Conservation (phyloP, 2,329 filamentous ascomycete genomes). For the Microcyclosporella mali region DNA sequence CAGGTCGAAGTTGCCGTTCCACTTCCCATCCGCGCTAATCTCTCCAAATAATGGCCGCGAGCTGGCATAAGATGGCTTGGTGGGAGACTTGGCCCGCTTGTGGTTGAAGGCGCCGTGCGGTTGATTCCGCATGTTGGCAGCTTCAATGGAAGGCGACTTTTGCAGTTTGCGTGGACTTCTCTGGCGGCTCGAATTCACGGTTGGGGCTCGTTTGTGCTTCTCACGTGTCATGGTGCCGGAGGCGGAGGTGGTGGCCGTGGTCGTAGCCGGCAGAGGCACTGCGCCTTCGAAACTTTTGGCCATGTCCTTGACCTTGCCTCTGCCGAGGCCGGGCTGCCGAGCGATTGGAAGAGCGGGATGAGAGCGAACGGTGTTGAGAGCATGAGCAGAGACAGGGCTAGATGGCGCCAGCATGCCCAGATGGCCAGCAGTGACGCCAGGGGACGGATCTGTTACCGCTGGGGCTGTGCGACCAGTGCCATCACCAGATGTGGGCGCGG, state of each 20-base stretch:
- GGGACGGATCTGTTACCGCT: neutral
- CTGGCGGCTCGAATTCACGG: slow-evolving; percentile 17
- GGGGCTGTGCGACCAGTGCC: neutral
- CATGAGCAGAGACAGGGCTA: slow-evolving; percentile 9
- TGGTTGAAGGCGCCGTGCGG: slow-evolving; percentile 24
- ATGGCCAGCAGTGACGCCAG: neutral
- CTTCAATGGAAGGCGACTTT: slow-evolving; percentile 25
- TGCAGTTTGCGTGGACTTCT: slow-evolving; percentile 24
- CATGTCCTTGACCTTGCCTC: slow-evolving; percentile 68
- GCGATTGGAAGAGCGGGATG: slow-evolving; percentile 27
- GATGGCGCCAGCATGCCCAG: neutral
- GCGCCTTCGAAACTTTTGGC: slow-evolving; percentile 69
- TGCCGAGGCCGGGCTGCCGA: slow-evolving; percentile 21
- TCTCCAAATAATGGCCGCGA: slow-evolving; percentile 66
- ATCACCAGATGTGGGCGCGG: neutral
- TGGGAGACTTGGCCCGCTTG: slow-evolving; percentile 15
- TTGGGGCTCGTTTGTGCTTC: slow-evolving; percentile 19
- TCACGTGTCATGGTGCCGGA: slow-evolving; percentile 23
- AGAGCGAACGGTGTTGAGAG: slow-evolving; percentile 24
- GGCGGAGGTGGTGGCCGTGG: slow-evolving; percentile 17
- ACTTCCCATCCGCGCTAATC: slow-evolving; percentile 55
- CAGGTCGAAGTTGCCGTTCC: slow-evolving; percentile 35
- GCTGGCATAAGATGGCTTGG: slow-evolving; percentile 15
- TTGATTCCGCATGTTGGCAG: slow-evolving; percentile 21
- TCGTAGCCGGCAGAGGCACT: slow-evolving; percentile 11